Evolutionary conservation across 1,284 basidiomycete species (phyloP).

Genomic region (Pholiota adiposa): DNA sequence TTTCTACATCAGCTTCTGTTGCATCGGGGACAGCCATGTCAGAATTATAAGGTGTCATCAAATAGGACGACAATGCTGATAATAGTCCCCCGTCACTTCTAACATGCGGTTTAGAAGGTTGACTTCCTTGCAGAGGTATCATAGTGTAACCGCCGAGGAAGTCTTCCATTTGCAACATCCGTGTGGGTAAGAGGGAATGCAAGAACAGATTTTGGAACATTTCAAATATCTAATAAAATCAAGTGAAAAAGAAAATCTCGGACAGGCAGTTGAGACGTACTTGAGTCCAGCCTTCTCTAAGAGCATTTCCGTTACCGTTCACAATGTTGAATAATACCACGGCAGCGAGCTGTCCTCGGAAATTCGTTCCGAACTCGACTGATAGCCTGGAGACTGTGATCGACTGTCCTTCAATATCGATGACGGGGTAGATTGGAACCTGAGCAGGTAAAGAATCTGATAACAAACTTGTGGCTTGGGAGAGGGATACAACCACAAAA

Average conservation of each 20-base stretch:
- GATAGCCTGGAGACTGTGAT: constrained; percentile 93
- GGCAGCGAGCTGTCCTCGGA: constrained; percentile 95
- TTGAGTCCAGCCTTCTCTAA: constrained; percentile 94
- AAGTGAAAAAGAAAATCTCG: neutral
- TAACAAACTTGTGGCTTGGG: constrained; percentile 84
- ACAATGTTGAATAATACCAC: constrained; percentile 98
- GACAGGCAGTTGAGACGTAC: constrained; percentile 42
- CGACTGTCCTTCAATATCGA: constrained; percentile 91
- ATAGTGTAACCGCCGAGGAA: constrained; percentile 89
- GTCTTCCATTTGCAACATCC: constrained; percentile 96
- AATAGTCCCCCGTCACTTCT: constrained; percentile 89
- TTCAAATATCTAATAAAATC: constrained; percentile 80
- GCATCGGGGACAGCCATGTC: constrained; percentile 81
- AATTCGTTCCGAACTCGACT: constrained; percentile 93
- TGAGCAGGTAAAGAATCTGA: constrained; percentile 75
- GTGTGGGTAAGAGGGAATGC: constrained; percentile 86
- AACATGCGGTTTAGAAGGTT: constrained; percentile 66
- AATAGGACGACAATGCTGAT: constrained; percentile 93
- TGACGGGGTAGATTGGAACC: constrained; percentile 84
- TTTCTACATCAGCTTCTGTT: constrained; percentile 90
- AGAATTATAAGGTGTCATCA: constrained; percentile 91
- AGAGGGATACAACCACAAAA: constrained; percentile 91
- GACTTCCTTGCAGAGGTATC: constrained; percentile 84
- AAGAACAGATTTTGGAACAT: constrained; percentile 98
- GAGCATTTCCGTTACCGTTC: constrained; percentile 94